phyloP scores from a whole-genome alignment of 345 rosid genomes.

The Eucalyptus regnans region DNA sequence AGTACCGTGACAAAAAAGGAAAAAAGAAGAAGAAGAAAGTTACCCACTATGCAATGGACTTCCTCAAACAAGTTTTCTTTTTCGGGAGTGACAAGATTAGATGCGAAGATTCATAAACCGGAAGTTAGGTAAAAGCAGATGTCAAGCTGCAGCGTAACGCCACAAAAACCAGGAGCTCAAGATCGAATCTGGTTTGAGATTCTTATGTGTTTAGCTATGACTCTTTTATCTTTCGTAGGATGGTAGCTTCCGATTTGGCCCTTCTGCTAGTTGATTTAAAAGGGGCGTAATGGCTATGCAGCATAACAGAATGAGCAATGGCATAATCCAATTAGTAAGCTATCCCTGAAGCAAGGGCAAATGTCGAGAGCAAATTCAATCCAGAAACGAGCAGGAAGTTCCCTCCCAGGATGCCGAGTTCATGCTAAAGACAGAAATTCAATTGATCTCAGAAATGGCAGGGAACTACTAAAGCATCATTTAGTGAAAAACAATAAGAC shows the following conservation, averaged over 20 bases:
- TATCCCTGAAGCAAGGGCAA: background rate
- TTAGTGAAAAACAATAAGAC: background rate
- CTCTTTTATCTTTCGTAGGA: background rate
- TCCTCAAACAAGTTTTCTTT: background rate
- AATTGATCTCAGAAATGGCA: background rate
- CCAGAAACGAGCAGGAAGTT: background rate
- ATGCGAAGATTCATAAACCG: background rate
- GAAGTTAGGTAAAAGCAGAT: background rate
- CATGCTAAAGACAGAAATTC: background rate
- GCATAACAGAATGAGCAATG: background rate
- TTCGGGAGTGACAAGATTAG: background rate
- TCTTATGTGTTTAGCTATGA: too few relatives aligned
- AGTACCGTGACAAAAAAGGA: background rate
- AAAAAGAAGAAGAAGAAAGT: background rate
- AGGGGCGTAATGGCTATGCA: background rate
- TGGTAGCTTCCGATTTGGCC: background rate
- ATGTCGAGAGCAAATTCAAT: background rate
- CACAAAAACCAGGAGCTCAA: background rate
- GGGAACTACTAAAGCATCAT: background rate
- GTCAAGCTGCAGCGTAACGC: background rate
- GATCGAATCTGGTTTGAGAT: background rate
- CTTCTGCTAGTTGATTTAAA: background rate
- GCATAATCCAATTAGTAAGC: background rate
- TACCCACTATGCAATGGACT: background rate
- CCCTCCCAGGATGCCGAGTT: background rate